Conservation (phyloP, 2,329 filamentous ascomycete genomes). For the Blumeria hordei region DNA sequence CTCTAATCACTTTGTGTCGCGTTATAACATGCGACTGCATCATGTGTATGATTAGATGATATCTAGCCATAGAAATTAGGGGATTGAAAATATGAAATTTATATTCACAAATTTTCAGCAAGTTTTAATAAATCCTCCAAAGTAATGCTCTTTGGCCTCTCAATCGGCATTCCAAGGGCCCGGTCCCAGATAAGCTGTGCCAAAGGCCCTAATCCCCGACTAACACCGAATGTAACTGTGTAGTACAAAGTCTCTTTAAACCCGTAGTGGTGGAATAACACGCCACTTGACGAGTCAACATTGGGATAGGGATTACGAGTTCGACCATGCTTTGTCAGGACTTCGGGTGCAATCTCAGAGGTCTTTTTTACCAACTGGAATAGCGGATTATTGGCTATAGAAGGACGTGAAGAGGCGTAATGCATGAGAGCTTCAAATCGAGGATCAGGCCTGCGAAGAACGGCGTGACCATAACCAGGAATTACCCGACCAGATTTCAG, state of each 20-base stretch:
- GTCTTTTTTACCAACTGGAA: conserved; percentile 91
- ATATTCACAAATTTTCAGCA: conserved; percentile 18
- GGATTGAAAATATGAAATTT: no score
- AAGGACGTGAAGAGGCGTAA: conserved; percentile 64
- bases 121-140: conserved; percentile 60
- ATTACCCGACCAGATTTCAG: conserved; percentile 82
- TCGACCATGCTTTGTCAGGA: conserved; percentile 89
- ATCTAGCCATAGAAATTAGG: no score
- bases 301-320: conserved; percentile 97
- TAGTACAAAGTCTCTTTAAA: conserved; percentile 97
- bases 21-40: no score
- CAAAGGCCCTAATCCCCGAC: conserved; percentile 56
- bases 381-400: conserved; percentile 68
- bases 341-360: conserved; percentile 69
- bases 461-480: conserved; percentile 85
- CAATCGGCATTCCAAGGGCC: conserved; percentile 79
- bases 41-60: no score
- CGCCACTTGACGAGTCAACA: conserved; percentile 78
- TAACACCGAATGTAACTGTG: conserved; percentile 46
- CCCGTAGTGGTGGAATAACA: conserved; percentile 93
- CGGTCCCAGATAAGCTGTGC: conserved; percentile 94
- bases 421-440: conserved; percentile 94
- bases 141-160: conserved; percentile 95
- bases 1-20: no score
- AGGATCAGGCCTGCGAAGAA: conserved; percentile 88